Base-by-base conservation (phyloP, 306 rosid genomes). In the Gleditsia sinensis region DNA sequence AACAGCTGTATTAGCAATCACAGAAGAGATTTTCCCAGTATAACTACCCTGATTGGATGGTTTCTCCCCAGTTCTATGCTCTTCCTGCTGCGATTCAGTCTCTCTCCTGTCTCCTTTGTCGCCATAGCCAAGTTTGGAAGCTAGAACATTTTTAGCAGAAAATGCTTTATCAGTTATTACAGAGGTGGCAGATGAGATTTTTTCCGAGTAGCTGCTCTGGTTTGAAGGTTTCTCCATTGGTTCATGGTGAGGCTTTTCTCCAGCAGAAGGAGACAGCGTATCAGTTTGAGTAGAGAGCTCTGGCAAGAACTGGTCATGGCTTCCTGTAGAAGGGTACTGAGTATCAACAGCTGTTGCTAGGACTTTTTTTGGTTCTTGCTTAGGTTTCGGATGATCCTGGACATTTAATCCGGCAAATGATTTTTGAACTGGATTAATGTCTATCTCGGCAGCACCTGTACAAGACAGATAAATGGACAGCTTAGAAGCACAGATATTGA, bases 351-450 rank as follows among this genome's bases (percentile, higher is more conserved):
- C 32, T 42, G 14, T n/a, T 65, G 14, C 16, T 16, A 25, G 8
- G 16, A 65, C 34, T n/a, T n/a, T n/a, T 21, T 17, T 36, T 57
- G 34, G 57, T 33, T 76, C 60, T 69, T 37, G 23, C 2, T 53
- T 58, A n/a, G 19, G 33, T 32, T 80, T 34, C n/a, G 65, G 33
- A 28, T 81, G 84, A 7, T 72, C 81, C 0, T 74, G 9, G n/a
- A 88, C 67, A 4, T 79, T 81, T 92, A 86, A 75, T 79, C 49
- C 78, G 8, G 50, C 84, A 25, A 91, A 74, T 19, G 90, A 86
- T 21, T 67, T 25, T 25, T 68, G 65, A 25, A 85, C 66, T 8
- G 78, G 74, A 13, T 56, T 17, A 7, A 27, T 50, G 70, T 86
- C 86, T 37, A 33, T 17, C 77, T 81, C 91, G 37, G 64, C 82